Evolutionary conservation across 371 early-diverging fungal species (phyloP), one percentile per base, ranked within the genome.

Genomic region (Mucor velutinosus): DNA sequence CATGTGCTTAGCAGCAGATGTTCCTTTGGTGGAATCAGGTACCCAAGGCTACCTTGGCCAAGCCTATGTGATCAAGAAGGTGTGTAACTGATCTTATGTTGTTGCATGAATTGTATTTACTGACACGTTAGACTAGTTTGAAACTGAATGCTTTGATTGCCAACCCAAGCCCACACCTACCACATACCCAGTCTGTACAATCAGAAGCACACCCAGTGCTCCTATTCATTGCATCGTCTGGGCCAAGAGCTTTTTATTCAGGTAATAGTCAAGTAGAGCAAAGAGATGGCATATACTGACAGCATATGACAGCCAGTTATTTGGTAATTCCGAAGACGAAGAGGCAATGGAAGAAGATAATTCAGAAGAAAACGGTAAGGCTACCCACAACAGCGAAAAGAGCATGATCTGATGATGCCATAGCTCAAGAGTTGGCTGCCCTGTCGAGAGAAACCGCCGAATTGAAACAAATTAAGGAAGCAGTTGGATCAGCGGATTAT

Each of bases 171-270:
- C 93, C 2, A 92, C 92, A 63, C 94, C 90, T 33, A 94, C 88
- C 53, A 92, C 96, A 0, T 96, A 89, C 62, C 95, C 99, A 10
- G 95, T 99, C 1, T 99, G 99, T 76, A 99, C 99, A 4, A 98
- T 99, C 70, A 89, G 99, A 56, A 92, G 93, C 43, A 99, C 97
- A 4, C 99, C 99, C 0, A 92, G 89, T 51, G 89, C 89, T 29
- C 98, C 99, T 12, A 95, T 99, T 45, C 99, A 99, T 79, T 99
- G 99, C 70, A 95, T 99, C 61, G 98, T 97, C 25, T 99, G 99
- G 99, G 96, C 98, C 60, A 99, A 99, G 79, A 92, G 90, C 67
- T 98, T 93, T 76, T 81, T 98, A 53, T 94, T 93, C 73, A 83
- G 73, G 89, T 88, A 71, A 72, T 45, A 45, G 41, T 17, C 6